These are phyloP conservation scores for Ambrosiella xylebori DNA, from an alignment of 2,329 filamentous ascomycete species.

Conservation along the genomic window DNA sequence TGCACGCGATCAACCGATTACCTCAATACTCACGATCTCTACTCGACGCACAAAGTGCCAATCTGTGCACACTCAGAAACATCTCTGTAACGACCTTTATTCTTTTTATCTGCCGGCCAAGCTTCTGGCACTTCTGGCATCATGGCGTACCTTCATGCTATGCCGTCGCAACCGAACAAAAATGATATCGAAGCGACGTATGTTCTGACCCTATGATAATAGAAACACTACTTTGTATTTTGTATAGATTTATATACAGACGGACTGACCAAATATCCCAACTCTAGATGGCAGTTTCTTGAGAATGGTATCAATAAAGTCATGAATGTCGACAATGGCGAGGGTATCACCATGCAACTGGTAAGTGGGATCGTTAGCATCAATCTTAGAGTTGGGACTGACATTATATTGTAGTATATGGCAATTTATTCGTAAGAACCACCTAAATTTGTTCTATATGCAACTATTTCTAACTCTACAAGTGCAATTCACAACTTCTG, in stretches of 20 bases:
- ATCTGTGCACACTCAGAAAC: no score
- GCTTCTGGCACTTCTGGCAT: neutral
- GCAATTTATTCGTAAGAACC: slow-evolving; percentile 65
- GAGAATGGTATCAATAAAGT: slow-evolving; percentile 79
- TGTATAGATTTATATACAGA: neutral
- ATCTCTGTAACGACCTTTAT: no score
- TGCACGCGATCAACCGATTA: no score
- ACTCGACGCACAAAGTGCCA: no score
- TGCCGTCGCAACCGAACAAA: slow-evolving; percentile 42
- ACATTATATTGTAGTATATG: slow-evolving; percentile 55
- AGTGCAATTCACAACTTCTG: slow-evolving; percentile 97
- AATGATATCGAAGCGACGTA: slow-evolving; percentile 42
- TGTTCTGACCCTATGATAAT: slow-evolving; percentile 11
- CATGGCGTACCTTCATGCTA: slow-evolving; percentile 21
- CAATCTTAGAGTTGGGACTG: neutral
- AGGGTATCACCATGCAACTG: slow-evolving; percentile 84
- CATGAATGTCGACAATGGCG: slow-evolving; percentile 69
- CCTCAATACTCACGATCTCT: no score
- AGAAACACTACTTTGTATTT: neutral
- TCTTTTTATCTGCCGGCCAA: neutral
- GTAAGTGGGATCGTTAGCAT: slow-evolving; percentile 28
- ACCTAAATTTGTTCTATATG: neutral
- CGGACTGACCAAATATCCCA: neutral
- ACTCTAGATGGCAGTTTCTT: slow-evolving; percentile 70
- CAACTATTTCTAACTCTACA: slow-evolving; percentile 8